Conservation (phyloP, 2,329 filamentous ascomycete species). For the Ophiostoma pallidulum region DNA sequence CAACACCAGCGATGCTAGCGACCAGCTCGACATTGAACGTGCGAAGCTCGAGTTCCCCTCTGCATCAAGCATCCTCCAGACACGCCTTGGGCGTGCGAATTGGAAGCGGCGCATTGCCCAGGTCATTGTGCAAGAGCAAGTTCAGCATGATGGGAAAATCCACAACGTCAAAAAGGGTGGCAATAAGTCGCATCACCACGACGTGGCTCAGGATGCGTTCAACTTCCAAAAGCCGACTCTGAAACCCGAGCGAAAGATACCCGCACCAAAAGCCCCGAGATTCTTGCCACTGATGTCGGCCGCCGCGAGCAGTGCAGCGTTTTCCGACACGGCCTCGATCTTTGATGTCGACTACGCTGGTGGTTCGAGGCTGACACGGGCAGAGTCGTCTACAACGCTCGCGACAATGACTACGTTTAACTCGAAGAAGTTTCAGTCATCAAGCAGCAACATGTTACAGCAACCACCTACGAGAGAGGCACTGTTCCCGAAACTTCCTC, state of each 20-base stretch:
- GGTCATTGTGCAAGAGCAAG: conserved; percentile 9
- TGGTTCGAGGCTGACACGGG: not conserved
- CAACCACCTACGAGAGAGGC: not conserved
- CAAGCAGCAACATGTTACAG: not conserved
- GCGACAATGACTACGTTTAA: conserved; percentile 10
- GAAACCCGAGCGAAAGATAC: not conserved
- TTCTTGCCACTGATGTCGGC: conserved; percentile 10
- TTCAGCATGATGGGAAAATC: conserved; percentile 8
- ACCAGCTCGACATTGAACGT: conserved; percentile 12
- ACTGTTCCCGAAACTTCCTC: conserved; percentile 9
- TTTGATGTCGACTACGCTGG: conserved; percentile 3
- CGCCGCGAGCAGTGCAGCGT: conserved; percentile 5
- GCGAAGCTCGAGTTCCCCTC: conserved; percentile 13
- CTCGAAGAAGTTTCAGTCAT: not conserved
- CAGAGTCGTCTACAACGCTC: conserved; percentile 10
- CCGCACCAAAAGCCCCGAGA: not conserved
- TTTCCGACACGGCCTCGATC: conserved; percentile 11
- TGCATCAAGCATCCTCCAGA: conserved; percentile 13
- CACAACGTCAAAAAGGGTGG: not conserved
- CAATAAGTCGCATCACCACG: conserved; percentile 9
- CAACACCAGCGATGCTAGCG: conserved; percentile 10
- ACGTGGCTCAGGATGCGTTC: conserved; percentile 15
- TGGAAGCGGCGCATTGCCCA: conserved; percentile 14
- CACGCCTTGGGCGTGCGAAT: conserved; percentile 13
- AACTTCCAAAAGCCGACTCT: conserved; percentile 15